Evolutionary conservation across 805 yeast species (phyloP).

Genomic region (Hanseniaspora guilliermondii): DNA sequence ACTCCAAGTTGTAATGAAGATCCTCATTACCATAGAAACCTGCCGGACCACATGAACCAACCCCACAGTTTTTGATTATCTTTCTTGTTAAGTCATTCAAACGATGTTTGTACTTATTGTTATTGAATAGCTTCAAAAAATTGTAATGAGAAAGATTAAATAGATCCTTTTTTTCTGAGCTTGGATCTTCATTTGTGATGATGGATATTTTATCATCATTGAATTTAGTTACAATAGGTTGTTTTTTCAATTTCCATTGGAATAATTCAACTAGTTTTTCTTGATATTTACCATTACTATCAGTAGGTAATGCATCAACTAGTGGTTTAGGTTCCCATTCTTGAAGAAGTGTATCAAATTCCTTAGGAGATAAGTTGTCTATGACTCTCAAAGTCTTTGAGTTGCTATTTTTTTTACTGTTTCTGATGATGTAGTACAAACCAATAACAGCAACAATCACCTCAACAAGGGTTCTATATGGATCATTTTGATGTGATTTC

Average conservation of each 20-base stretch:
- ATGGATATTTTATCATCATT: slow-evolving; percentile 18
- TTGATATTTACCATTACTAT: not conserved
- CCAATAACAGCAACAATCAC: slow-evolving; percentile 67
- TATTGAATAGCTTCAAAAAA: slow-evolving; percentile 48
- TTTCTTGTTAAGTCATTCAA: not conserved
- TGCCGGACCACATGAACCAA: slow-evolving; percentile 98
- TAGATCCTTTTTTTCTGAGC: slow-evolving; percentile 26
- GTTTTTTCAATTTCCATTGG: slow-evolving; percentile 38
- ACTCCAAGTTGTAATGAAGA: slow-evolving; percentile 69
- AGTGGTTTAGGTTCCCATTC: slow-evolving; percentile 92
- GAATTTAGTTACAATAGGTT: slow-evolving; percentile 20
- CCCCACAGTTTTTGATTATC: slow-evolving; percentile 68
- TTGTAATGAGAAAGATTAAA: slow-evolving; percentile 63
- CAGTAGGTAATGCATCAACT: slow-evolving; percentile 36
- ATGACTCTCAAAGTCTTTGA: slow-evolving; percentile 31
- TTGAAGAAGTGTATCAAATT: slow-evolving; percentile 67
- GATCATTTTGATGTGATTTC: slow-evolving; percentile 86
- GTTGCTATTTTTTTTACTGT: slow-evolving; percentile 66
- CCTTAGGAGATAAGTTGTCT: slow-evolving; percentile 37
- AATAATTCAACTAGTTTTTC: slow-evolving; percentile 31
- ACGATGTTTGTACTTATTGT: slow-evolving; percentile 35
- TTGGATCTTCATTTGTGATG: not conserved
- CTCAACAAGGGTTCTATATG: slow-evolving; percentile 77
- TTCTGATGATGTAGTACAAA: slow-evolving; percentile 54
- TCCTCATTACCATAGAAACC: slow-evolving; percentile 95